phyloP scores from a whole-genome alignment of 306 rosid species.

The Cicer chorassanicum region DNA sequence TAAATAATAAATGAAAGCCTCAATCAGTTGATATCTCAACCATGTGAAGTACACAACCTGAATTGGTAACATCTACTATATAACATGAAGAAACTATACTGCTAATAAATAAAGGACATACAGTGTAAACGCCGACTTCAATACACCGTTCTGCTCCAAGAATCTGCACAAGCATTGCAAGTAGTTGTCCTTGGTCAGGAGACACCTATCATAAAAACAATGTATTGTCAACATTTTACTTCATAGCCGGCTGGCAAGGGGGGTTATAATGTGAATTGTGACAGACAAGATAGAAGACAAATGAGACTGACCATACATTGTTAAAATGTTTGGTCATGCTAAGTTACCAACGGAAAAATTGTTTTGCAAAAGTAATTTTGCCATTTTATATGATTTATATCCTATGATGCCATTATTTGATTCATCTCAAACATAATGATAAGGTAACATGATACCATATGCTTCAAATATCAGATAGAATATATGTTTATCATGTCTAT shows the following conservation, averaged over 20 bases:
- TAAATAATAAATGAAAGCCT: constrained; percentile 8
- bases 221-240: constrained; percentile 41
- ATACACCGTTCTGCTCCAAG: constrained; percentile 90
- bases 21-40: background rate
- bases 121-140: constrained; percentile 96
- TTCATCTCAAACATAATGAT: background rate
- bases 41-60: background rate
- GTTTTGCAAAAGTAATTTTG: background rate
- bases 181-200: constrained; percentile 97
- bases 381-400: background rate
- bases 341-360: too few species aligned
- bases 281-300: constrained; percentile 29
- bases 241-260: constrained; percentile 16
- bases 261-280: constrained; percentile 23
- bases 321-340: too few species aligned
- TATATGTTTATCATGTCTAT: background rate
- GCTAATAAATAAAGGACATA: constrained; percentile 46
- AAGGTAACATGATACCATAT: background rate
- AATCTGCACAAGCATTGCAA: constrained; percentile 89
- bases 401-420: background rate
- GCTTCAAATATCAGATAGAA: background rate
- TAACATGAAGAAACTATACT: constrained; percentile 31
- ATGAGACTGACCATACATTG: background rate
- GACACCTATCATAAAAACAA: constrained; percentile 66
- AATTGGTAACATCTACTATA: constrained; percentile 11